Conservation (phyloP, 2,329 filamentous ascomycete species). For the Colletotrichum eremochloae region DNA sequence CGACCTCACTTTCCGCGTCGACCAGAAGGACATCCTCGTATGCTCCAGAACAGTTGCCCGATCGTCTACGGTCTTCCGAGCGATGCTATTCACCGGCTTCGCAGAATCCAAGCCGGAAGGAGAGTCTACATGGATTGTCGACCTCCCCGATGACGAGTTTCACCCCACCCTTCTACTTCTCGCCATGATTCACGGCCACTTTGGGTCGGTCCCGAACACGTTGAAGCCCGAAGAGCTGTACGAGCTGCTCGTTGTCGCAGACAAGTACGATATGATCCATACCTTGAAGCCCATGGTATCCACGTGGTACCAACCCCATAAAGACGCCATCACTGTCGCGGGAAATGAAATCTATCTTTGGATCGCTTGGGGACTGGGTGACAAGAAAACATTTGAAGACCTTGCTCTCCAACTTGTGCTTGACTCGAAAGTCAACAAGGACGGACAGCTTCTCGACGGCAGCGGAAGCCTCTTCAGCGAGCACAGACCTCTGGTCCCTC, state of each 20-base stretch:
- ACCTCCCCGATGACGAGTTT: not conserved
- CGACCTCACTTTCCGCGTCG: not conserved
- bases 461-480: not conserved
- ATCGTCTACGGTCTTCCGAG: not conserved
- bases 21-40: not conserved
- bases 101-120: not conserved
- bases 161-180: not conserved
- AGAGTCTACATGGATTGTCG: not conserved
- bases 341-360: not conserved
- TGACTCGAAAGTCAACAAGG: not conserved
- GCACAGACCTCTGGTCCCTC: not conserved
- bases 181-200: not conserved
- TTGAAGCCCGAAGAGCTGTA: not conserved
- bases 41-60: slow-evolving; percentile 14
- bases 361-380: slow-evolving; percentile 20
- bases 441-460: not conserved
- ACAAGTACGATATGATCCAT: slow-evolving; percentile 4
- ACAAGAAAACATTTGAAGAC: not conserved
- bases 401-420: not conserved
- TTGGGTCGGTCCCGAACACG: not conserved
- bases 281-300: not conserved
- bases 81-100: slow-evolving; percentile 18
- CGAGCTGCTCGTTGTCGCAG: not conserved
- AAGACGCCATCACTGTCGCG: fast-evolving
- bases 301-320: not conserved